phyloP scores from a whole-genome alignment of 805 yeast species.

The Citeromyces nyonsensis region DNA sequence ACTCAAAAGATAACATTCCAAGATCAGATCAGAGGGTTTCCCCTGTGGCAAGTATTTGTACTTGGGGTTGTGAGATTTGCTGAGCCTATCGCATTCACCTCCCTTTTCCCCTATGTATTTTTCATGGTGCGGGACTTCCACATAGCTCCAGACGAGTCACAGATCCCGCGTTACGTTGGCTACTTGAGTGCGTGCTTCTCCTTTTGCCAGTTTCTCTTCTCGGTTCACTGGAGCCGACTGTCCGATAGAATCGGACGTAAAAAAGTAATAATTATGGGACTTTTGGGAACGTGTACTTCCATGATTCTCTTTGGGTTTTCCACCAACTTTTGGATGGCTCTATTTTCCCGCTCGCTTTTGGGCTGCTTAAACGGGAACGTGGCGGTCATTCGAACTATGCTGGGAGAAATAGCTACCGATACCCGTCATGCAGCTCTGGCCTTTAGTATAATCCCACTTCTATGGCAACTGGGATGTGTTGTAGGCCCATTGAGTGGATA shows the following conservation, averaged over 20 bases:
- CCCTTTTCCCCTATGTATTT: conserved; percentile 47
- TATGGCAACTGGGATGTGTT: conserved; percentile 46
- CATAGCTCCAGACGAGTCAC: conserved; percentile 30
- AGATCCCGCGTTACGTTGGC: conserved; percentile 45
- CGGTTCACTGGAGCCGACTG: conserved; percentile 44
- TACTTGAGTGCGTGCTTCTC: conserved; percentile 50
- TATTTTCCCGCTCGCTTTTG: conserved; percentile 33
- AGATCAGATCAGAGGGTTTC: conserved; percentile 41
- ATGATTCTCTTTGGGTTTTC: conserved; percentile 38
- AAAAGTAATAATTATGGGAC: conserved; percentile 31
- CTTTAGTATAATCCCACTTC: conserved; percentile 41
- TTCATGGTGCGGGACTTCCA: conserved; percentile 48
- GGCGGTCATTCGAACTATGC: conserved; percentile 44
- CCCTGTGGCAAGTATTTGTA: conserved; percentile 28
- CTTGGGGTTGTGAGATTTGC: conserved; percentile 32
- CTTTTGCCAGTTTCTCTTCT: conserved; percentile 38
- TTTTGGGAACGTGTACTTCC: conserved; percentile 26
- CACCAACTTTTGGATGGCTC: conserved; percentile 31
- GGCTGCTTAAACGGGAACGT: conserved; percentile 52
- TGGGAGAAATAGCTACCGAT: conserved; percentile 46
- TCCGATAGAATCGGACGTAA: conserved; percentile 52
- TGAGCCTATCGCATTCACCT: conserved; percentile 51
- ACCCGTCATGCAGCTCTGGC: conserved; percentile 48
- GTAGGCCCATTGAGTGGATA: conserved; percentile 41
- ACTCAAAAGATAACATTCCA: too few relatives aligned